Evolutionary conservation across 2,329 filamentous ascomycete genomes (phyloP).

Genomic region (Trichoderma sp.): DNA sequence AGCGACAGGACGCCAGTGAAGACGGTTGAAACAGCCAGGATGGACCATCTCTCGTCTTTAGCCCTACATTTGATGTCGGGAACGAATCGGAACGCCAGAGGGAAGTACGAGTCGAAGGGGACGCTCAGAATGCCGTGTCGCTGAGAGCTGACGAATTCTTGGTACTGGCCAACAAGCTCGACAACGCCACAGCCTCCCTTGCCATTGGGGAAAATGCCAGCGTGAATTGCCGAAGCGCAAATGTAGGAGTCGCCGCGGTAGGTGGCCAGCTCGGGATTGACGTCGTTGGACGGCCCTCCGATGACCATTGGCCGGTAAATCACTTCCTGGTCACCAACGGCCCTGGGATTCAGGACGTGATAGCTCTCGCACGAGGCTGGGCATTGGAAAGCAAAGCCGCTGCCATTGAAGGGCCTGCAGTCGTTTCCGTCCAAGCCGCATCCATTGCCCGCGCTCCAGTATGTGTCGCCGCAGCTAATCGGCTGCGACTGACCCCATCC

Average conservation of each 20-base stretch:
- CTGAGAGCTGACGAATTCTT: conserved; percentile 60
- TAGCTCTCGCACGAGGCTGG: conserved; percentile 67
- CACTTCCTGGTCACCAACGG: conserved; percentile 68
- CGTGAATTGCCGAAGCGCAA: conserved; percentile 80
- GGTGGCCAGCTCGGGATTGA: conserved; percentile 45
- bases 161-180: conserved; percentile 65
- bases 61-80: conserved; percentile 63
- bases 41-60: conserved; percentile 76
- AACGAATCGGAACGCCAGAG: conserved; percentile 78
- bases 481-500: conserved; percentile 64
- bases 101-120: conserved; percentile 84
- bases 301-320: conserved; percentile 64
- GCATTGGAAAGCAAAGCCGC: conserved; percentile 70
- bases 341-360: conserved; percentile 66
- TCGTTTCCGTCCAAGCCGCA: conserved; percentile 73
- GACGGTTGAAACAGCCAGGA: conserved; percentile 75
- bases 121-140: conserved; percentile 74
- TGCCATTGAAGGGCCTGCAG: conserved; percentile 72
- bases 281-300: conserved; percentile 56
- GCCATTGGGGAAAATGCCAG: conserved; percentile 69
- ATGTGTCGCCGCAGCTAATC: conserved; percentile 65
- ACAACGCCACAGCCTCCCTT: conserved; percentile 81
- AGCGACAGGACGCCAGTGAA: conserved; percentile 78
- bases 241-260: conserved; percentile 91
- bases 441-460: conserved; percentile 67